Conservation (phyloP, 768 basidiomycete genomes). For the Tylopilus balloui region DNA sequence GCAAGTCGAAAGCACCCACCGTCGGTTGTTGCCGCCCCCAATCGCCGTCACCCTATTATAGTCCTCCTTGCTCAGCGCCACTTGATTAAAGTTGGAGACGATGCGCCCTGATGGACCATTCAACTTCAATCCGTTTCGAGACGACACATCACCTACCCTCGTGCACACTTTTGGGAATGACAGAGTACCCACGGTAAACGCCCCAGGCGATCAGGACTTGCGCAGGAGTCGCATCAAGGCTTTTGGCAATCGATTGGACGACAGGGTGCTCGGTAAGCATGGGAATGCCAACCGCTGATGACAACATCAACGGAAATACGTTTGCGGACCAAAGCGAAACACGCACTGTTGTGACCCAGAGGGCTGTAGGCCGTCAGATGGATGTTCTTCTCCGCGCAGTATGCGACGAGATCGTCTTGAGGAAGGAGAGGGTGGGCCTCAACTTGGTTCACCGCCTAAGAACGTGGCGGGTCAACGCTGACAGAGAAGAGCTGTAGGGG, state of each 20-base stretch:
- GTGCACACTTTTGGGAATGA: conserved; percentile 82
- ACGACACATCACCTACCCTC: conserved; percentile 36
- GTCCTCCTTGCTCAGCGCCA: conserved; percentile 62
- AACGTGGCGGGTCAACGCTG: not conserved
- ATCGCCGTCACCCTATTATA: conserved; percentile 48
- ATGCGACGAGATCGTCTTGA: conserved; percentile 68
- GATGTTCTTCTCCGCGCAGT: conserved; percentile 65
- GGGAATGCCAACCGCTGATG: conserved; percentile 53
- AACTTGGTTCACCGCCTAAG: conserved; percentile 67
- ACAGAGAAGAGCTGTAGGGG: not conserved
- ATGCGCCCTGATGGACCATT: conserved; percentile 46
- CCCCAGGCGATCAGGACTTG: conserved; percentile 86
- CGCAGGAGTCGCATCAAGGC: conserved; percentile 61
- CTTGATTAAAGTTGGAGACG: conserved; percentile 72
- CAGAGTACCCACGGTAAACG: conserved; percentile 65
- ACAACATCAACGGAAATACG: not conserved
- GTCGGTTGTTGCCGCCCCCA: conserved; percentile 35
- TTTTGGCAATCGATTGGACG: conserved; percentile 59
- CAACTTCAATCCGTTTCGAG: not conserved
- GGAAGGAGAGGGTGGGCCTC: conserved; percentile 79
- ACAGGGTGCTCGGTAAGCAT: conserved; percentile 64
- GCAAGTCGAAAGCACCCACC: conserved; percentile 20
- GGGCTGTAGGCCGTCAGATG: conserved; percentile 71
- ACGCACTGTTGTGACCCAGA: conserved; percentile 74
- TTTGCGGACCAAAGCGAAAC: not conserved